These are phyloP conservation scores for Cryptococcus neoformans DNA, from an alignment of 1,284 basidiomycete species.

Conservation along the genomic window DNA sequence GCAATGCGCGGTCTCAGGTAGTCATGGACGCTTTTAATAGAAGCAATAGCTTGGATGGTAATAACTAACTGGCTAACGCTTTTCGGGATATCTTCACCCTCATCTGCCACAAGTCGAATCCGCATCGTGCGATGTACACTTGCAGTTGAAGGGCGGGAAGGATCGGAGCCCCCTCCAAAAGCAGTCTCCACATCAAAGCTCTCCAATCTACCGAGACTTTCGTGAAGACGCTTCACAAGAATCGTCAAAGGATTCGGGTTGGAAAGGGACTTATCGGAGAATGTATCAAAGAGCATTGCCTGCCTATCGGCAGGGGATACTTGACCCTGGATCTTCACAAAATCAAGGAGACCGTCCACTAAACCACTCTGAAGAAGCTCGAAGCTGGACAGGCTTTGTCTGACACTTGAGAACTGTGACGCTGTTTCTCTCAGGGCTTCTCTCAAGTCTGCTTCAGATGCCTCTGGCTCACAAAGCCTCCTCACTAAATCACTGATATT, in stretches of 20 bases:
- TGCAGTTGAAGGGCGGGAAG: slow-evolving; percentile 18
- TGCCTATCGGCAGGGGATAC: slow-evolving; percentile 55
- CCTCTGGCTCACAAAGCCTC: slow-evolving; percentile 57
- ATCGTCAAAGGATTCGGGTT: slow-evolving; percentile 62
- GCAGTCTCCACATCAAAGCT: slow-evolving; percentile 91
- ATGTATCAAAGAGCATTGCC: slow-evolving; percentile 69
- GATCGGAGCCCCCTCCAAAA: slow-evolving; percentile 34
- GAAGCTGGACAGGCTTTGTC: slow-evolving; percentile 82
- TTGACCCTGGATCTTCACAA: slow-evolving; percentile 65
- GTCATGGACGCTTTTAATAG: slow-evolving; percentile 91
- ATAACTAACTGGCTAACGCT: slow-evolving; percentile 84
- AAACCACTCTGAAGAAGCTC: slow-evolving; percentile 92
- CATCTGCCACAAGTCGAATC: slow-evolving; percentile 78
- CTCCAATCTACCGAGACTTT: slow-evolving; percentile 87
- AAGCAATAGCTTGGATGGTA: slow-evolving; percentile 94
- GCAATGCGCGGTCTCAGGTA: slow-evolving; percentile 86
- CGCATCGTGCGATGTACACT: slow-evolving; percentile 55
- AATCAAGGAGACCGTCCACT: slow-evolving; percentile 79
- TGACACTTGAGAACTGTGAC: slow-evolving; percentile 68
- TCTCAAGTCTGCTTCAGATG: slow-evolving; percentile 59
- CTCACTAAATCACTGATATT: slow-evolving; percentile 57
- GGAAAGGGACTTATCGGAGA: slow-evolving; percentile 59
- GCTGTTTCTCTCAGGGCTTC: slow-evolving; percentile 69
- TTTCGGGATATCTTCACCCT: slow-evolving; percentile 81
- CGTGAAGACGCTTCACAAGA: slow-evolving; percentile 92